These are phyloP conservation scores for Wilhelminamyces savonicus DNA, from an alignment of 805 yeast genomes.

Conservation along the genomic window DNA sequence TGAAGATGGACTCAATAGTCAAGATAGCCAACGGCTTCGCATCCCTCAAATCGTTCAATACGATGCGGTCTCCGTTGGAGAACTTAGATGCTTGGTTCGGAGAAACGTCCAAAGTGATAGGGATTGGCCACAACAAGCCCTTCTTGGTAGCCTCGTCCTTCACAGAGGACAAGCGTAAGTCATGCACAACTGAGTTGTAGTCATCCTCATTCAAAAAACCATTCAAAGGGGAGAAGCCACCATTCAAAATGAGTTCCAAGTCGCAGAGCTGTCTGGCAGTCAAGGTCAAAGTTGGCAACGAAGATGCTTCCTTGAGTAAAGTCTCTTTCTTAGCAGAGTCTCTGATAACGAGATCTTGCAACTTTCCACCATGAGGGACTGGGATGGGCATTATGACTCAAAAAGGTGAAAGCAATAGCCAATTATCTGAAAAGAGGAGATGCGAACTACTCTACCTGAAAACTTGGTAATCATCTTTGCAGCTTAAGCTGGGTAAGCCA, in stretches of 20 bases:
- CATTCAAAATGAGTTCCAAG: slow-evolving; percentile 82
- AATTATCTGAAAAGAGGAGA: too few species aligned
- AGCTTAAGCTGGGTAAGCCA: too few species aligned
- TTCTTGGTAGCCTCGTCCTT: slow-evolving; percentile 24
- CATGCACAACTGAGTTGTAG: slow-evolving; percentile 60
- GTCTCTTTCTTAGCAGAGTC: slow-evolving; percentile 57
- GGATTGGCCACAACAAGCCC: slow-evolving; percentile 87
- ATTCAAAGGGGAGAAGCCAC: slow-evolving; percentile 85
- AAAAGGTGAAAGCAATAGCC: too few species aligned
- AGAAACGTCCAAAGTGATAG: slow-evolving; percentile 80
- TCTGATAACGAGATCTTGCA: slow-evolving; percentile 80
- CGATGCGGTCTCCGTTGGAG: slow-evolving; percentile 55
- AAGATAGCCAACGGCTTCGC: slow-evolving; percentile 74
- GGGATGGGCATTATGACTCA: slow-evolving; percentile 50
- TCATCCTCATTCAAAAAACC: slow-evolving; percentile 65
- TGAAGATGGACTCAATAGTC: slow-evolving; percentile 71
- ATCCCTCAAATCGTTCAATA: slow-evolving; percentile 76
- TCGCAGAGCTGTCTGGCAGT: slow-evolving; percentile 92
- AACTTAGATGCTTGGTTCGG: slow-evolving; percentile 40
- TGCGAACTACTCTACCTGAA: too few species aligned
- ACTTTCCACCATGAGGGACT: slow-evolving; percentile 86
- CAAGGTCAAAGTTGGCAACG: slow-evolving; percentile 43
- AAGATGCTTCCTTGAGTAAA: slow-evolving; percentile 46
- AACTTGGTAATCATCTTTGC: too few species aligned
- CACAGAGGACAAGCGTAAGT: slow-evolving; percentile 58